phyloP scores from a whole-genome alignment of 306 rosid species.

The Rubus idaeus region DNA sequence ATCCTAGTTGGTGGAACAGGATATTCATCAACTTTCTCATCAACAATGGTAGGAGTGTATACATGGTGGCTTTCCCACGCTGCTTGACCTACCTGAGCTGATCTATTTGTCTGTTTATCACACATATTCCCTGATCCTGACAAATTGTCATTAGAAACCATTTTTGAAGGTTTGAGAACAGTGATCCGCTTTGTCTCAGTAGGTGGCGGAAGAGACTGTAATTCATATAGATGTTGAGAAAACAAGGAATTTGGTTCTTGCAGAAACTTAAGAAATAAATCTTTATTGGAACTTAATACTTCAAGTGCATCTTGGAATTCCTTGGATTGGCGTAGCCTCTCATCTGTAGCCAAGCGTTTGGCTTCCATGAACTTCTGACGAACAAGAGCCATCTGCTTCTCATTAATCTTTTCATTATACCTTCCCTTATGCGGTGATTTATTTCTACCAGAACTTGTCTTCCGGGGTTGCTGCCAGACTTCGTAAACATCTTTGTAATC shows the following conservation, averaged over 20 bases:
- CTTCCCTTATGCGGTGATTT: slow-evolving; percentile 62
- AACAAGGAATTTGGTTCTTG: slow-evolving; percentile 54
- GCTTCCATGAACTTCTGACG: slow-evolving; percentile 74
- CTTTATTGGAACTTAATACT: slow-evolving; percentile 76
- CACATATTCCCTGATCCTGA: slow-evolving; percentile 42
- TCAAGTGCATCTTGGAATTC: slow-evolving; percentile 80
- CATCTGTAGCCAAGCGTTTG: slow-evolving; percentile 62
- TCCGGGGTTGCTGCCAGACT: slow-evolving; percentile 70
- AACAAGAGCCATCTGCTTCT: slow-evolving; percentile 65
- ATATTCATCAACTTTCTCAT: slow-evolving; percentile 56
- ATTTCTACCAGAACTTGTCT: slow-evolving; percentile 48
- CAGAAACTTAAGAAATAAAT: slow-evolving; percentile 61
- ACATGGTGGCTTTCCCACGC: slow-evolving; percentile 42
- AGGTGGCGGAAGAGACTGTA: slow-evolving; percentile 47
- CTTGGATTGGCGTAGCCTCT: slow-evolving; percentile 61
- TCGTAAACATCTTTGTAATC: slow-evolving; percentile 57
- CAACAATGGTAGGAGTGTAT: slow-evolving; percentile 34
- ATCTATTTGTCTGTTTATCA: slow-evolving; percentile 43
- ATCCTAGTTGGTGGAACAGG: slow-evolving; percentile 76
- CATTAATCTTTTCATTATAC: slow-evolving; percentile 46
- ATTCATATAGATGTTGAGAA: slow-evolving; percentile 57
- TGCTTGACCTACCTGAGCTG: slow-evolving; percentile 39
- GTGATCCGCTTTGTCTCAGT: slow-evolving; percentile 69
- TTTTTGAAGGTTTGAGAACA: slow-evolving; percentile 82
- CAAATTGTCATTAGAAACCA: slow-evolving; percentile 48